phyloP scores from a whole-genome alignment of 805 yeast genomes.

The Sugiyamaella floridensis region DNA sequence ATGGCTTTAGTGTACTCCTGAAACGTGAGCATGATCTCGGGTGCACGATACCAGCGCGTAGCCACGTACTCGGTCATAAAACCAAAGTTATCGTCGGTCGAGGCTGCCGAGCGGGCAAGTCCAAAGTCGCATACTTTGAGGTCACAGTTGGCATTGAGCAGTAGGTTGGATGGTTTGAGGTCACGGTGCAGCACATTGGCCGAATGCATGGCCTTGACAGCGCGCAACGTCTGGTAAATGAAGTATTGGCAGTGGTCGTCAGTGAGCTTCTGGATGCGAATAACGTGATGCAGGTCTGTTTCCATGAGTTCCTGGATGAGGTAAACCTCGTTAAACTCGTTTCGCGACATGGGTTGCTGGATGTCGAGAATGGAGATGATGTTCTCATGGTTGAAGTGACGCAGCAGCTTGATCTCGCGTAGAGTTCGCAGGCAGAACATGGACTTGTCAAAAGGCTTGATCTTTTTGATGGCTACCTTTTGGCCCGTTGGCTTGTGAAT shows the following conservation, averaged over 20 bases:
- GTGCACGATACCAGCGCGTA: conserved; percentile 96
- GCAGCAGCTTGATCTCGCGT: conserved; percentile 79
- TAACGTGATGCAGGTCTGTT: conserved; percentile 96
- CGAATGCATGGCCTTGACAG: conserved; percentile 81
- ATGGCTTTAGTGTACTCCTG: conserved; percentile 91
- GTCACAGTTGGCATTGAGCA: conserved; percentile 88
- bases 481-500: conserved; percentile 78
- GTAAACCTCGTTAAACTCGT: conserved; percentile 78
- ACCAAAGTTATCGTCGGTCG: conserved; percentile 58
- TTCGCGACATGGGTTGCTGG: conserved; percentile 73
- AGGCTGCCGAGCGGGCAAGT: conserved; percentile 59
- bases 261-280: conserved; percentile 75
- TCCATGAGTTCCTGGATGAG: conserved; percentile 85
- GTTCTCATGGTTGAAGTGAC: conserved; percentile 90
- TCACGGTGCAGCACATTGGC: conserved; percentile 95
- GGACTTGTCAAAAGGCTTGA: conserved; percentile 83
- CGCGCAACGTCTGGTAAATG: conserved; percentile 83
- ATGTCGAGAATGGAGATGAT: conserved; percentile 84
- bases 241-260: conserved; percentile 95
- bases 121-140: conserved; percentile 93
- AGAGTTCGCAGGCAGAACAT: conserved; percentile 85
- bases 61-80: conserved; percentile 97
- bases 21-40: conserved; percentile 93
- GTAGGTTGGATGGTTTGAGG: conserved; percentile 79
- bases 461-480: conserved; percentile 91